Evolutionary conservation across 371 early-diverging fungal genomes (phyloP), one percentile per base, ranked within the genome.

Genomic region (Saksenaea vasiformis): DNA sequence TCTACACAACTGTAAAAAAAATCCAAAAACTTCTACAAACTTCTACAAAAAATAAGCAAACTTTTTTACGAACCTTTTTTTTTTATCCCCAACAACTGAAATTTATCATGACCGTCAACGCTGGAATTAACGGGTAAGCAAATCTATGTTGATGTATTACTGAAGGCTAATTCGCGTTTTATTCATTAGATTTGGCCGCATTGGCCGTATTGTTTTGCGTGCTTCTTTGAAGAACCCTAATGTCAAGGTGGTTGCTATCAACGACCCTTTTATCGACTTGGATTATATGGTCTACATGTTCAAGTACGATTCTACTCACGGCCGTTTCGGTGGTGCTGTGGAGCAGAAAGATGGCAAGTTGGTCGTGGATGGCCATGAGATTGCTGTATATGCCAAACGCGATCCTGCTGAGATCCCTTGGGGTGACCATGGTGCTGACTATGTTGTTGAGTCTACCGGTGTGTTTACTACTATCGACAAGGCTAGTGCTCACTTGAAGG

Each of bases 301-400:
- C 75, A 95, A 97, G 87, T 97, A 97, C 84, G 99, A 99, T 86
- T 96, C 98, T 28, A 97, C 97, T 66, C 99, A 98, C 88, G 99
- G 99, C 61, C 90, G 89, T 60, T 93, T 89, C 90, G 90, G 90
- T 71, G 94, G 93, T 58, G 79, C 81, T 8, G 90, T 96, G 59
- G 78, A 82, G 72, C 66, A 74, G 68, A 88, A 93, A 81, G 88
- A 90, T 68, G 93, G 92, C 65, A 91, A 91, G 82, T 85, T 99
- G 19, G 70, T 93, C 60, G 91, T 96, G 61, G 89, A 96, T 78
- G 77, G 74, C 38, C 60, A 70, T 5, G 66, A 58, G n/a, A 80
- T 79, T 44, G 39, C 70, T 4, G 74, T 79, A 24, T 62, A 73
- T 59, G 35, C 71, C 37, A 76, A 77, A 58, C 68, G 71, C 24